Conservation (phyloP, 371 early-diverging fungal species). For the Mucor irregularis region DNA sequence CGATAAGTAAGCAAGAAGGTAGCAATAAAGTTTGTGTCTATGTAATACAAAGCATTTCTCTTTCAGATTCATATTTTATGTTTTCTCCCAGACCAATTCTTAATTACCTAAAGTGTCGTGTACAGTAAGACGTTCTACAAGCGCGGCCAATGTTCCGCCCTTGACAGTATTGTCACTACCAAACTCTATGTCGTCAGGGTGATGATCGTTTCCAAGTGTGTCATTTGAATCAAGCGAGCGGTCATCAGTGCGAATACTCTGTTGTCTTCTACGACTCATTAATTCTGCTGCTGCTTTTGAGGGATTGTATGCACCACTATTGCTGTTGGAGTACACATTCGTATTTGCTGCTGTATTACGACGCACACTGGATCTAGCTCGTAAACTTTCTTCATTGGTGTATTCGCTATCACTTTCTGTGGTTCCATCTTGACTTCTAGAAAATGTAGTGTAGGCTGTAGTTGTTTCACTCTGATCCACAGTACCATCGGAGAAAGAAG, state of each 20-base stretch:
- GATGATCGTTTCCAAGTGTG: conserved; percentile 67
- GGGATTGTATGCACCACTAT: not conserved
- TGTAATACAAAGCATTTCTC: not conserved
- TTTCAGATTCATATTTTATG: not conserved
- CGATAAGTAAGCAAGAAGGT: conserved; percentile 89
- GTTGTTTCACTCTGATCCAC: not conserved
- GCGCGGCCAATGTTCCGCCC: conserved; percentile 82
- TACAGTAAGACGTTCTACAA: conserved; percentile 87
- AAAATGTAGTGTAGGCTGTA: not conserved
- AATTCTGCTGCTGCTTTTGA: not conserved
- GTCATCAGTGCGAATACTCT: conserved; percentile 16
- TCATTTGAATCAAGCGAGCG: not conserved
- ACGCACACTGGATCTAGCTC: not conserved
- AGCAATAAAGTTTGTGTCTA: conserved; percentile 74
- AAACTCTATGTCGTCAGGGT: conserved; percentile 71
- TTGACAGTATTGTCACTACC: conserved; percentile 79
- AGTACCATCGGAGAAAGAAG: not conserved
- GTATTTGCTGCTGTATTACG: not conserved
- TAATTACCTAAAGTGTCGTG: conserved; percentile 65
- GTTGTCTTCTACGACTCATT: conserved; percentile 10
- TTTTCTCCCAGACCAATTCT: not conserved
- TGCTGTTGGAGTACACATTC: not conserved
- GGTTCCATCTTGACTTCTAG: not conserved
- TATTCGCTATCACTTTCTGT: not conserved
- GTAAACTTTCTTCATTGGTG: not conserved